These are phyloP conservation scores for Blumeria graminis DNA, from an alignment of 2,329 filamentous ascomycete species.

Conservation along the genomic window DNA sequence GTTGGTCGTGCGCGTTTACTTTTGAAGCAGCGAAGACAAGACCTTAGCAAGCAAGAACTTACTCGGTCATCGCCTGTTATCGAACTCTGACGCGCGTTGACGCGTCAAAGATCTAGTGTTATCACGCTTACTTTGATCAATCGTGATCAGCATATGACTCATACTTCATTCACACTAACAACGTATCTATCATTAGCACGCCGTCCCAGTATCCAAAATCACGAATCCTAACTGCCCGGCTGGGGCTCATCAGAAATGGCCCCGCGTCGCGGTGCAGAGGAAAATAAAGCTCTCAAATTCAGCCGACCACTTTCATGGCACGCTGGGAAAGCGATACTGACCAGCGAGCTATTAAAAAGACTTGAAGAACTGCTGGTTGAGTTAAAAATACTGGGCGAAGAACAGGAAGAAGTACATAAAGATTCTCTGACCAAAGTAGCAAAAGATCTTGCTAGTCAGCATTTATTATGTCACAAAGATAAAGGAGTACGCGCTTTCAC, in stretches of 20 bases:
- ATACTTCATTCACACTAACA: too few relatives aligned
- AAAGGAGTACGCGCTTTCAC: slow-evolving; percentile 77
- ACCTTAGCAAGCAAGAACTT: too few relatives aligned
- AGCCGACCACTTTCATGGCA: slow-evolving; percentile 75
- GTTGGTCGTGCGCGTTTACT: too few relatives aligned
- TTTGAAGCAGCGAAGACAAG: too few relatives aligned
- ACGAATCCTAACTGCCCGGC: too few relatives aligned
- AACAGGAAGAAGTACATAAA: slow-evolving; percentile 65
- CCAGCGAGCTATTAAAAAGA: slow-evolving; percentile 57
- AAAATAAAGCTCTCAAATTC: slow-evolving; percentile 37
- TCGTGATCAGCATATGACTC: too few relatives aligned
- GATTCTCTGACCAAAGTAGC: slow-evolving; percentile 68
- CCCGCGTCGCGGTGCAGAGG: slow-evolving; percentile 15
- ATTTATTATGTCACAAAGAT: slow-evolving; percentile 77
- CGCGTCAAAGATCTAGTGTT: too few relatives aligned
- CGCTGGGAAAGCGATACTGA: slow-evolving; percentile 69
- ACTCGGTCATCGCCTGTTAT: too few relatives aligned
- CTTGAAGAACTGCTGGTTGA: slow-evolving; percentile 64
- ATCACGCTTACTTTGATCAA: too few relatives aligned
- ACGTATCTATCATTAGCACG: too few relatives aligned
- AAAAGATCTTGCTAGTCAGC: slow-evolving; percentile 59
- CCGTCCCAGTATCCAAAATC: too few relatives aligned
- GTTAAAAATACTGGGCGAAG: slow-evolving; percentile 43
- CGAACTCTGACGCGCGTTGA: too few relatives aligned
- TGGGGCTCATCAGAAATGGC: slow-evolving; percentile 8